Conservation (phyloP, 2,329 filamentous ascomycete genomes). For the Aureobasidium sp. region DNA sequence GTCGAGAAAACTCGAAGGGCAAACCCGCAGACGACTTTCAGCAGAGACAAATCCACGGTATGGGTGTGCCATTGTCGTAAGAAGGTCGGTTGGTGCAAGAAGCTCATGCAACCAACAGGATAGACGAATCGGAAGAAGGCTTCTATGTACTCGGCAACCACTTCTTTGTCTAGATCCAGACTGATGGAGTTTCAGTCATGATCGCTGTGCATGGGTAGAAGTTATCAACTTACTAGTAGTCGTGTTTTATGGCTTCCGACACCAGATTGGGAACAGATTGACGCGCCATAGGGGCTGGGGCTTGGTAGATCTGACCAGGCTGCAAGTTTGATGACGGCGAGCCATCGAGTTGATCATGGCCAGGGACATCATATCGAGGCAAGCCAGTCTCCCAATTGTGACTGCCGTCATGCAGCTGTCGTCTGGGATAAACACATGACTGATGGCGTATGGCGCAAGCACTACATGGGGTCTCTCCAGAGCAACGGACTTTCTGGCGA, state of each 20-base stretch:
- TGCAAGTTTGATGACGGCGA: background rate
- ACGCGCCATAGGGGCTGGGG: background rate
- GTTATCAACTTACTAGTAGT: background rate
- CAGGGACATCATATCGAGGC: background rate
- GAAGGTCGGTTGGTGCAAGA: slow-evolving; percentile 2
- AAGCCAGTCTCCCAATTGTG: background rate
- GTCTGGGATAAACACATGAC: background rate
- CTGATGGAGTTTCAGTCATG: background rate
- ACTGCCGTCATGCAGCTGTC: background rate
- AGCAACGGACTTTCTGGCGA: slow-evolving; percentile 3
- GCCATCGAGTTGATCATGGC: background rate
- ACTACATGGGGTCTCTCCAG: background rate
- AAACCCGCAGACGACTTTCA: background rate
- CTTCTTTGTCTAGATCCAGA: background rate
- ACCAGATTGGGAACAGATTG: background rate
- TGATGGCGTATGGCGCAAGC: background rate
- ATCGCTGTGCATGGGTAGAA: too few species aligned
- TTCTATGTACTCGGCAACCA: slow-evolving; percentile 4
- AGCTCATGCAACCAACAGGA: slow-evolving; percentile 6
- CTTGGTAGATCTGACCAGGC: background rate
- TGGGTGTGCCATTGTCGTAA: slow-evolving; percentile 4
- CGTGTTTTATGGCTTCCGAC: background rate
- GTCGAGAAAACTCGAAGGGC: slow-evolving; percentile 1
- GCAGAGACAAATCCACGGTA: background rate
- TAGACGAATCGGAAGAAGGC: slow-evolving; percentile 7